Percentiles rank a stretch among this genome's conserved stretches.
Conservation (phyloP, 2,329 filamentous ascomycete species). For the Bipolaris oryzae region DNA sequence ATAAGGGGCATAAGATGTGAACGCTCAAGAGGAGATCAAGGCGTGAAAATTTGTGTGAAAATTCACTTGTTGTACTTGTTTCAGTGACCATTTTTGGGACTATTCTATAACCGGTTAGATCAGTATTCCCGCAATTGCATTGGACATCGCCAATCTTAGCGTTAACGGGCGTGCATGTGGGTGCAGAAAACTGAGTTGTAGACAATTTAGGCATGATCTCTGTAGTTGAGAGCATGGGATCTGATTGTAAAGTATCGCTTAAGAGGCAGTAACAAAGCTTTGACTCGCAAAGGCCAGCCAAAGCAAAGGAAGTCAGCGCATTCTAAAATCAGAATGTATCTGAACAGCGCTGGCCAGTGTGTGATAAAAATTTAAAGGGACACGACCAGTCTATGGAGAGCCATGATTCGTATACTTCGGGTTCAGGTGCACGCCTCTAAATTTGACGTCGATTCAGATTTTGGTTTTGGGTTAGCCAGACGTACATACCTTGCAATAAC, state of each 20-base stretch:
- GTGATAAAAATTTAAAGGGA: no score
- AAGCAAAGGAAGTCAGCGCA: background rate
- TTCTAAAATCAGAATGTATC: background rate
- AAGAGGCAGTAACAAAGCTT: background rate
- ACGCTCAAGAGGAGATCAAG: background rate
- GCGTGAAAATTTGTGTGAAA: constrained; percentile 1
- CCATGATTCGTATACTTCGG: background rate
- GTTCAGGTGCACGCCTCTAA: background rate
- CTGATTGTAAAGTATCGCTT: background rate
- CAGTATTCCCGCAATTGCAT: no score
- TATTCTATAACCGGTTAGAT: background rate
- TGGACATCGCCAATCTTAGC: background rate
- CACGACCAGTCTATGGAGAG: background rate
- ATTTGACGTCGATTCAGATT: background rate
- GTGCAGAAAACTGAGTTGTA: background rate
- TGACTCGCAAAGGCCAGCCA: background rate
- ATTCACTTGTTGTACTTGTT: background rate
- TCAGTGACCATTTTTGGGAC: background rate
- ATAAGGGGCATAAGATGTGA: background rate
- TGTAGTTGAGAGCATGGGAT: background rate
- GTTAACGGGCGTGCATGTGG: background rate
- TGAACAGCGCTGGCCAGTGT: background rate
- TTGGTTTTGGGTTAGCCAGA: background rate
- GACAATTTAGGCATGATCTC: background rate
- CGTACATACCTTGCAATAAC: background rate